phyloP scores from a whole-genome alignment of 2,329 filamentous ascomycete species.

The Bisporella sp. region DNA sequence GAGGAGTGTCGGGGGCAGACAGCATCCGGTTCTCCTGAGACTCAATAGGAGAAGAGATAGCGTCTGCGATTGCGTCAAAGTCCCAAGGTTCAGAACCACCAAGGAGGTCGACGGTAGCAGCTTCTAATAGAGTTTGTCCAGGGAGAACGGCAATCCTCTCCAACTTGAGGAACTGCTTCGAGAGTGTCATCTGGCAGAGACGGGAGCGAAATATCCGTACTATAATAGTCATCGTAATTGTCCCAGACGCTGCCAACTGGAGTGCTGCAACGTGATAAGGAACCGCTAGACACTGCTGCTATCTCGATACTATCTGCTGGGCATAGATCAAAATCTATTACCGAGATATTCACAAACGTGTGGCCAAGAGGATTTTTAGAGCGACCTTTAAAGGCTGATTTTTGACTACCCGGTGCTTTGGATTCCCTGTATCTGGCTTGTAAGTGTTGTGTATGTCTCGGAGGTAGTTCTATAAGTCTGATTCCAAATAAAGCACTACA shows the following conservation, averaged over 20 bases:
- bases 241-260: slow-evolving; percentile 5
- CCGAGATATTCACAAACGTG: slow-evolving; percentile 10
- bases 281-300: slow-evolving; percentile 4
- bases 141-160: slow-evolving; percentile 7
- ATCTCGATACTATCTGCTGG: slow-evolving; percentile 5
- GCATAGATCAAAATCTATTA: slow-evolving; percentile 8
- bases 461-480: slow-evolving; percentile 8
- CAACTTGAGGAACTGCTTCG: slow-evolving; percentile 5
- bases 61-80: slow-evolving; percentile 5
- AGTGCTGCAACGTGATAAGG: slow-evolving; percentile 5
- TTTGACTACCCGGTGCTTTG: slow-evolving; percentile 5
- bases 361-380: slow-evolving; percentile 4
- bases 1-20: slow-evolving; percentile 4
- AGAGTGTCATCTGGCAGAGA: slow-evolving; percentile 10
- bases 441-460: slow-evolving; percentile 8
- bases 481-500: slow-evolving; percentile 8
- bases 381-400: slow-evolving; percentile 3
- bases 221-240: slow-evolving; percentile 6
- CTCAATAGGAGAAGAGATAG: slow-evolving; percentile 10
- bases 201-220: slow-evolving; percentile 10
- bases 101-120: slow-evolving; percentile 4
- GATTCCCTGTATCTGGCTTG: slow-evolving; percentile 4
- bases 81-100: slow-evolving; percentile 9
- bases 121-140: slow-evolving; percentile 9
- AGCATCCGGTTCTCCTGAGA: slow-evolving; percentile 6